Percentiles rank a stretch among this genome's conserved stretches.
phyloP scores from a whole-genome alignment of 805 yeast genomes.

The Yamadazyma paraphyllophila region DNA sequence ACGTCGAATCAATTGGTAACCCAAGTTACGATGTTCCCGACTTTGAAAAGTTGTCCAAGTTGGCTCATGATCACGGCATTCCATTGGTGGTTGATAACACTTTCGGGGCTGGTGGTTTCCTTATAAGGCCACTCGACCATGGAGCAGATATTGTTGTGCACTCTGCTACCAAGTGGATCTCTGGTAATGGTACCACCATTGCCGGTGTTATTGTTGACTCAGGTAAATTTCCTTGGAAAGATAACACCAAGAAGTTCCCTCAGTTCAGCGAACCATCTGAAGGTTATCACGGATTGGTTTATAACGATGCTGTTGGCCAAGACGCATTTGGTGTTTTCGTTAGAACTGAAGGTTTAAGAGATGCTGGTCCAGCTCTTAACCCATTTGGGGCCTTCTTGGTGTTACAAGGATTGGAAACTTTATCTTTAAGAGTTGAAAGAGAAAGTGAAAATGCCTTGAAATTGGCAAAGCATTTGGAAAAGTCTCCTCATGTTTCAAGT shows the following conservation, averaged over 20 bases:
- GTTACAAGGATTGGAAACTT: conserved; percentile 90
- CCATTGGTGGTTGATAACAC: conserved; percentile 95
- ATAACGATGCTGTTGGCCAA: conserved; percentile 77
- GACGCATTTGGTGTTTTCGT: conserved; percentile 73
- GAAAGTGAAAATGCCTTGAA: conserved; percentile 80
- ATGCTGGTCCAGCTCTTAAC: conserved; percentile 83
- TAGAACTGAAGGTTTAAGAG: conserved; percentile 85
- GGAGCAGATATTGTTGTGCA: conserved; percentile 93
- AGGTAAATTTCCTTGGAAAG: conserved; percentile 89
- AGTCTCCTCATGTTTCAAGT: conserved; percentile 74
- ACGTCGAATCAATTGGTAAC: conserved; percentile 87
- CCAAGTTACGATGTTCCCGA: conserved; percentile 93
- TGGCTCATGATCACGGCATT: conserved; percentile 83
- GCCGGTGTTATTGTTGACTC: conserved; percentile 90
- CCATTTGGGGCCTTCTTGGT: conserved; percentile 88
- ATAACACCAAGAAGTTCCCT: conserved; percentile 84
- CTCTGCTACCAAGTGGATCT: conserved; percentile 97
- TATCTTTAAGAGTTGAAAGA: conserved; percentile 91
- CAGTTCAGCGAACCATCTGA: conserved; percentile 88
- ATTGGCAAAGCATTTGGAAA: conserved; percentile 74
- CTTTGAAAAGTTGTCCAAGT: conserved; percentile 67
- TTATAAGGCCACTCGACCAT: conserved; percentile 76
- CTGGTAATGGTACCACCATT: conserved; percentile 94
- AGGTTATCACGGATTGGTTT: conserved; percentile 87
- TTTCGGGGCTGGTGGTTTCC: conserved; percentile 94